Base-by-base conservation (phyloP, 306 rosid genomes). In the Casuarina glauca region DNA sequence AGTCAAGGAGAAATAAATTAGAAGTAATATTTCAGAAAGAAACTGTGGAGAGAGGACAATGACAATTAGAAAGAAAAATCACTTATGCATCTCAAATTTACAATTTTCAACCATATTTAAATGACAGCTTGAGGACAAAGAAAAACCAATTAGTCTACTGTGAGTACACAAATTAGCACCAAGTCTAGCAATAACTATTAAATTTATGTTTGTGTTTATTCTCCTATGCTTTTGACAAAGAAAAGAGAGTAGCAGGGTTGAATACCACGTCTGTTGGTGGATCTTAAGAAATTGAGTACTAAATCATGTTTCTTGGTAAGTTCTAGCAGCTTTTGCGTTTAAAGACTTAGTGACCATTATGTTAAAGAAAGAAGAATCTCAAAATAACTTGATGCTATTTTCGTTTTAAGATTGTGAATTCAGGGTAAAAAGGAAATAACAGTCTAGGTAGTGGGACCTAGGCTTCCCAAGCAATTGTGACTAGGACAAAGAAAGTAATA, bases 1-100 rank as follows among this genome's bases (percentile, higher is more conserved):
- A 84, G 11, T 80, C 32, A 66, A 80, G 41, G 45, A 78, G 41
- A 52, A 63, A 44, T 13, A 67, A 72, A 17, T 66, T 12, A 66
- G 3, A 41, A 38, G 49, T 52, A 61, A 72, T 13, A 46, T 69
- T 41, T 8, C 66, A 73, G 44, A 77, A 54, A n/a, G 49, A 19
- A 8, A 42, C 35, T 39, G 44, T 38, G 38, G 69, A 38, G 19
- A 38, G 26, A 38, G 69, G 26, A 63, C 13, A 38, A 36, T 1
- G 19, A 63, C 0, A 38, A 63, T 0, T 35, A 38, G 26, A 63
- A 63, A 63, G 20, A 63, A 54, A 53, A 53, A 62, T 38, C 45
- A 38, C 6, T 36, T 13, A 62, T 62, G 16, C 69, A 62, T 10
- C 36, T 39, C 0, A 62, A 38, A 9, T 62, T 62, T 62, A 12